Evolutionary conservation across 148 eudicot species (phyloP), one percentile per base, ranked within the genome.

Genomic region (Chenopodium berlandieri): DNA sequence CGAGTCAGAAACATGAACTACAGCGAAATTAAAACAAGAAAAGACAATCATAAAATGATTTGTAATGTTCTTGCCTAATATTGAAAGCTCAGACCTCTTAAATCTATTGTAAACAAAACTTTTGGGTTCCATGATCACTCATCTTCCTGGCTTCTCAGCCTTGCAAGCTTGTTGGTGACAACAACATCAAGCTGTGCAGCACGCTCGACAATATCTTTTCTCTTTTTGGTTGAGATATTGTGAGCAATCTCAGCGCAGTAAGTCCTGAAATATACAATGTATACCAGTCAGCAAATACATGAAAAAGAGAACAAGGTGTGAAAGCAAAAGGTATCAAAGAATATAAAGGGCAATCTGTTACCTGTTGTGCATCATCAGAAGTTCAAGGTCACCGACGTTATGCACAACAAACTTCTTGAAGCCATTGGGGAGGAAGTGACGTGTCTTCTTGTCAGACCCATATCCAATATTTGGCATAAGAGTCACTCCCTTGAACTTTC

Each of bases 331-430:
- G 13, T 25, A 50, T 3, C 20, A 30, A 2, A 14, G 23, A 30
- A 44, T 7, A 5, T 4, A 2, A 7, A 54, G 40, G 14, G 25
- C 19, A n/a, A 4, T 7, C 3, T 64, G 69, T 37, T 56, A 82
- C 90, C 92, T 86, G 88, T 88, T 90, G 86, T 88, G 90, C 92
- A 90, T 90, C 92, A 90, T 88, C 72, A 90, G 75, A 67, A 90
- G 30, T 76, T 88, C 89, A 67, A 90, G 88, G 65, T 90, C 90
- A 22, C 74, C 60, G 50, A 71, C 84, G 67, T 88, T 88, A 87
- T 90, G 87, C n/a, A 90, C 92, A 60, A 88, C 84, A 73, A 88
- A 90, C 79, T 90, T 88, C 87, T 90, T 88, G 82, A 90, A 90
- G 31, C 90, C 92, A 73, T 88, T 90, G 0, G 92, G 92, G n/a